phyloP scores from a whole-genome alignment of 2,329 filamentous ascomycete species.

The Colletotrichum tabaci region DNA sequence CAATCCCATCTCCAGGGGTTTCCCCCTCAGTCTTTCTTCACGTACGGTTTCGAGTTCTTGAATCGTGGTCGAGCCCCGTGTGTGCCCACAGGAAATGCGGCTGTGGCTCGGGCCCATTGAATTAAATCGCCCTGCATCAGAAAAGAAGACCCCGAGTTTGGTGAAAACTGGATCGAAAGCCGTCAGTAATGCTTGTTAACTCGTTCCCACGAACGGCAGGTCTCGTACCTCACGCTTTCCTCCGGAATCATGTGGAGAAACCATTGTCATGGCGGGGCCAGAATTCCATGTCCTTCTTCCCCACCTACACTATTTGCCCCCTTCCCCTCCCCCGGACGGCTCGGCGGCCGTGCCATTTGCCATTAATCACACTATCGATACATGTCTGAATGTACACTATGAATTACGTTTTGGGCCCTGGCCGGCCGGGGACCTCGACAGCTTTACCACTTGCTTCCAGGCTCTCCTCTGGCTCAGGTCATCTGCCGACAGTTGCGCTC shows the following conservation, averaged over 20 bases:
- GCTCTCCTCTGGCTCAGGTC: constrained; percentile 18
- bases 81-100: background rate
- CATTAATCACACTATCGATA: too few relatives aligned
- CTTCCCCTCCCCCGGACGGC: background rate
- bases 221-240: background rate
- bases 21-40: background rate
- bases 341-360: background rate
- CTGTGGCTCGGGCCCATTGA: constrained; percentile 4
- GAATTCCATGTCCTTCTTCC: constrained; percentile 11
- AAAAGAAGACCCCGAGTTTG: background rate
- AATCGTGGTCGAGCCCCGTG: background rate
- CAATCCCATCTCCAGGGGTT: background rate
- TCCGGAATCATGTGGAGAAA: constrained; percentile 22
- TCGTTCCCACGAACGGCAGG: constrained; percentile 11
- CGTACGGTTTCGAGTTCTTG: background rate
- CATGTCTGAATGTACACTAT: too few relatives aligned
- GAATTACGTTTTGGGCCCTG: background rate
- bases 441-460: constrained; percentile 8
- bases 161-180: background rate
- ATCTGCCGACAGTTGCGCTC: background rate
- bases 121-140: constrained; percentile 7
- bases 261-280: constrained; percentile 11
- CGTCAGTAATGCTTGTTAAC: background rate
- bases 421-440: constrained; percentile 27
- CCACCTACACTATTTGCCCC: background rate